These are phyloP conservation scores for Podospora bellae-mahoneyi DNA, from an alignment of 495 filamentous ascomycete species.

Conservation along the genomic window DNA sequence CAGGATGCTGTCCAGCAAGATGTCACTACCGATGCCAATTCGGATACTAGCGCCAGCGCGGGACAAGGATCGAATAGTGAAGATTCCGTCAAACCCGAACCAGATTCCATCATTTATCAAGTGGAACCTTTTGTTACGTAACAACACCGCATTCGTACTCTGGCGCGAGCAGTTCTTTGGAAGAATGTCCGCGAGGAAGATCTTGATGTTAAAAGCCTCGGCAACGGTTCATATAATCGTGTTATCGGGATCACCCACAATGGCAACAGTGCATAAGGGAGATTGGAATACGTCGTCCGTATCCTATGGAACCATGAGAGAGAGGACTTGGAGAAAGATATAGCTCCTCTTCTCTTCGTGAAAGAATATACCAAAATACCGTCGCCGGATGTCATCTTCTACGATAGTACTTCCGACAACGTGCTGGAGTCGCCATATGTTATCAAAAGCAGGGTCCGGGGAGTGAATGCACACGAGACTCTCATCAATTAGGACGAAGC, in stretches of 20 bases:
- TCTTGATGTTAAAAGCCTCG: neutral
- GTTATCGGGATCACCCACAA: slow-evolving; percentile 4
- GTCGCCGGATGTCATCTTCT: neutral
- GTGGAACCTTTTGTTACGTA: slow-evolving; percentile 1
- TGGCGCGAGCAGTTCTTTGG: neutral
- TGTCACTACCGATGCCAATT: no score
- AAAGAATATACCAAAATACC: slow-evolving; percentile 1
- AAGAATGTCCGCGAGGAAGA: neutral
- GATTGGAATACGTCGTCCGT: slow-evolving; percentile 5
- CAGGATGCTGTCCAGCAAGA: no score
- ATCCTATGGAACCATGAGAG: slow-evolving; percentile 1
- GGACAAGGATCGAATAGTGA: no score
- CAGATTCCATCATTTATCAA: neutral
- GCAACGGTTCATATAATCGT: slow-evolving; percentile 8
- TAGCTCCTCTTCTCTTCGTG: slow-evolving; percentile 9
- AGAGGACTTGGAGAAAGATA: neutral
- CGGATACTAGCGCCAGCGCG: no score
- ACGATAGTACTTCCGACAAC: slow-evolving; percentile 2
- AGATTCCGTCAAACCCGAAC: neutral
- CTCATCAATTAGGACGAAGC: neutral
- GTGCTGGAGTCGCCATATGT: neutral
- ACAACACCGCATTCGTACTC: neutral
- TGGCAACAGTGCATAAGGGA: neutral
- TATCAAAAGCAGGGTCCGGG: slow-evolving; percentile 2
- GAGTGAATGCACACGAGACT: neutral